Evolutionary conservation across 805 yeast genomes (phyloP).

Genomic region (Metschnikowia aberdeeniae): DNA sequence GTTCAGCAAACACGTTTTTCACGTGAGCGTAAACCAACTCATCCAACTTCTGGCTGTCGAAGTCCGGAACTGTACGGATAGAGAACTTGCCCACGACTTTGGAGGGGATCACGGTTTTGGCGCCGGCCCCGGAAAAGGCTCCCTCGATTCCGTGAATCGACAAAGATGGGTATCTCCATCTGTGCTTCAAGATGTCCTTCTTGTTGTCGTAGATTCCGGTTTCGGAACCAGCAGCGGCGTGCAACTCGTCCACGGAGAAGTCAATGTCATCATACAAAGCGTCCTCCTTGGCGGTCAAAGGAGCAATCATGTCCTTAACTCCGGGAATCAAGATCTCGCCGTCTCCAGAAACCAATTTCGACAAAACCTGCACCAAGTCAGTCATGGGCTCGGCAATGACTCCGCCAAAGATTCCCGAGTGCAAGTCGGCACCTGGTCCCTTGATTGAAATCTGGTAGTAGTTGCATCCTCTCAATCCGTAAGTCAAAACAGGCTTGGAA

Average conservation of each 20-base stretch:
- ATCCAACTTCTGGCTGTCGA: slow-evolving; percentile 75
- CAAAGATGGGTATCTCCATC: slow-evolving; percentile 98
- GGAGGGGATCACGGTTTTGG: slow-evolving; percentile 97
- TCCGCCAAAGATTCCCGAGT: slow-evolving; percentile 97
- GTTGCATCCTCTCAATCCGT: slow-evolving; percentile 95
- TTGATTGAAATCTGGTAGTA: slow-evolving; percentile 78
- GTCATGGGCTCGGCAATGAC: slow-evolving; percentile 96
- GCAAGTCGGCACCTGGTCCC: slow-evolving; percentile 97
- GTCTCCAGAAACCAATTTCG: slow-evolving; percentile 69
- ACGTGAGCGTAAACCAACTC: slow-evolving; percentile 71
- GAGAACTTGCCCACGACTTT: slow-evolving; percentile 92
- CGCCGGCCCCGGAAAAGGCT: slow-evolving; percentile 92
- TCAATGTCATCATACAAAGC: slow-evolving; percentile 80
- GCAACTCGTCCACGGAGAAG: slow-evolving; percentile 77
- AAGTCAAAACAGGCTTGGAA: slow-evolving; percentile 91
- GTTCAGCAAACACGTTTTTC: slow-evolving; percentile 56
- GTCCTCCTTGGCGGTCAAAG: slow-evolving; percentile 77
- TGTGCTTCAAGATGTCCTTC: slow-evolving; percentile 87
- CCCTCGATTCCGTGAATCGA: slow-evolving; percentile 98
- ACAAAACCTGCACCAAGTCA: slow-evolving; percentile 76
- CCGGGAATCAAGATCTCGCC: slow-evolving; percentile 91
- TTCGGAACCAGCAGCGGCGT: slow-evolving; percentile 83
- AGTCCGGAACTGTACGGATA: slow-evolving; percentile 95
- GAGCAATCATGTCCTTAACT: slow-evolving; percentile 90
- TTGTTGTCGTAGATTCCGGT: slow-evolving; percentile 75